Percentiles rank a stretch among this genome's conserved stretches.
Conservation (phyloP, 805 yeast genomes). For the Henningerozyma blattae region DNA sequence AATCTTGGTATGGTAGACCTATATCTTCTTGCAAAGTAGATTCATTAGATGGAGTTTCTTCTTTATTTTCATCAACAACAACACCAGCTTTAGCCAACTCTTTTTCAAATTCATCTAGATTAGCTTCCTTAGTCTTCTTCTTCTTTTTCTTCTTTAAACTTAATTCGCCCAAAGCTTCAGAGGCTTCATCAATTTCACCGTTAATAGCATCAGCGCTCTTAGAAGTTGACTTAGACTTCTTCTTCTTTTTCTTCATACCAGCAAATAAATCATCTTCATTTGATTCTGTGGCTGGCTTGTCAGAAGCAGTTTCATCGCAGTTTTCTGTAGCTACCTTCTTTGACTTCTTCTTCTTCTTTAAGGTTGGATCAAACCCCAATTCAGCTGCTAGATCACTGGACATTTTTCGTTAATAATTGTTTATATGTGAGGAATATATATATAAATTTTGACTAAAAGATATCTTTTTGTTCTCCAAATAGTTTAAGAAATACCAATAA, state of each 20-base stretch:
- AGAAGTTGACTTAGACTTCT: conserved; percentile 39
- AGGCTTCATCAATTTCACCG: conserved; percentile 33
- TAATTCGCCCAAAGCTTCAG: conserved; percentile 58
- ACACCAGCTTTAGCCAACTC: conserved; percentile 86
- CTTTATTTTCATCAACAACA: conserved; percentile 33
- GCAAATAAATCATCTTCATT: conserved; percentile 61
- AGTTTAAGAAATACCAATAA: no score
- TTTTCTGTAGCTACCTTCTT: conserved; percentile 33
- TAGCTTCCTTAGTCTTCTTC: conserved; percentile 47
- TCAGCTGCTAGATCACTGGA: conserved; percentile 27
- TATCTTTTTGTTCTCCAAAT: no score
- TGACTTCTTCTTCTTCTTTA: conserved; percentile 72
- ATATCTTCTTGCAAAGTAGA: conserved; percentile 30
- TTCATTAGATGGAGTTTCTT: conserved; percentile 22
- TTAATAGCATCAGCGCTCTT: conserved; percentile 24
- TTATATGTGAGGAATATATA: no score
- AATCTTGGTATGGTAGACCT: conserved; percentile 62
- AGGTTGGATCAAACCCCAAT: conserved; percentile 59
- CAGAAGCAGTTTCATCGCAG: conserved; percentile 28
- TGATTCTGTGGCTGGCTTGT: conserved; percentile 12
- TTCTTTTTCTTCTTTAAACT: conserved; percentile 77
- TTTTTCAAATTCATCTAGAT: conserved; percentile 76
- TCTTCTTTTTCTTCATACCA: conserved; percentile 78
- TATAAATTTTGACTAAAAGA: no score
- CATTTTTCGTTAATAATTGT: conserved; percentile 4